Evolutionary conservation across 176 grass and related monocot species (phyloP), one percentile per base, ranked within the genome.

Genomic region (Oryza australiensis): DNA sequence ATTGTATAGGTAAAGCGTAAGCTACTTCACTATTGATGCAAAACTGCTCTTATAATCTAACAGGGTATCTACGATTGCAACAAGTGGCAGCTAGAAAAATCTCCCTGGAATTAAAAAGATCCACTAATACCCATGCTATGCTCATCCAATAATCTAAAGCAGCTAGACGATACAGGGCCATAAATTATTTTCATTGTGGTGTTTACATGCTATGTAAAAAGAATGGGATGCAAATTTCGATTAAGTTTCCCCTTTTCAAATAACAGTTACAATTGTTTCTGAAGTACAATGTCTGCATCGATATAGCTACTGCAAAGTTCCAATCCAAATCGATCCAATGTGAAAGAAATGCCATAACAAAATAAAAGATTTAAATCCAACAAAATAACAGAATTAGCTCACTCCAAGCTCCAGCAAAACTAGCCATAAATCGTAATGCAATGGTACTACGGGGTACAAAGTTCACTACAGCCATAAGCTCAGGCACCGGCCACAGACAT

Each of bases 11-110:
- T 20, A 15, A 83, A 33, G 75, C 18, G 66, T 75, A 65, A 55
- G 43, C n/a, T 22, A 66, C 27, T 66, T 65, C 23, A 74, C 12
- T 26, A 46, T 24, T 24, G 13, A 4, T 75, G 42, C 30, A 66
- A 11, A 66, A 51, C 27, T 66, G 28, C 12, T 66, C 28, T 53
- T 23, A 59, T 2, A 57, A 34, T 29, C 28, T 72, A 84, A 66
- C 59, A 57, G 64, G 67, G 27, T 66, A 82, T 63, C 28, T 70
- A 0, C 48, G 10, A 76, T 24, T 18, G 70, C 13, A 87, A 7
- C 10, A 67, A 70, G 7, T 0, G 63, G 64, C 0, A 70, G 64
- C 26, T 1, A 68, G 9, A 62, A 75, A 75, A 69, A 26, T 43
- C 34, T 35, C 63, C 14, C 28, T 68, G 13, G 26, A 42, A 41